Base-by-base conservation (phyloP, 2,329 filamentous ascomycete species). In the Parastagonospora nodorum region DNA sequence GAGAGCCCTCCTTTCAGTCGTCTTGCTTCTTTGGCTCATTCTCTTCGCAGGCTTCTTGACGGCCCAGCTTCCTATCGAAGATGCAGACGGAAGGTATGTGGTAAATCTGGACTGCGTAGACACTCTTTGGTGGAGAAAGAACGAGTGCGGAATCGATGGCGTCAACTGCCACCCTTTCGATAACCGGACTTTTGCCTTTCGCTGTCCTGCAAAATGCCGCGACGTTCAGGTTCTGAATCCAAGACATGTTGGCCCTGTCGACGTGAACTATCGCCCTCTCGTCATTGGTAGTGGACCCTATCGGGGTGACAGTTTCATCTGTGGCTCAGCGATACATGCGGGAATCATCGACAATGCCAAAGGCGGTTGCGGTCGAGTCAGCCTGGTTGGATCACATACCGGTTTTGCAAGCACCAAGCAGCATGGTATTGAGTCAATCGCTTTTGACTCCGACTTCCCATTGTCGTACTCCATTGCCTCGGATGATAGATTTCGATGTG, bases 261-360 rank as follows among this genome's bases (percentile, higher is more conserved):
- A 88, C 51, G 72, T 82, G 33, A 82, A 81, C 48, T 85, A 85
- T 60, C 76, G 75, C 29, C 77, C 76, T 5, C 66, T 85, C 1
- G 80, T 85, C 1, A 72, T 85, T 28, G 83, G 83, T 15, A 80
- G 81, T 3, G 81, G 85, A 0, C 76, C 88, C 3, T 97, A 97
- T 71, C 88, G 94, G n/a, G 91, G 90, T 4, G 92, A 96, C 73
- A 94, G 90, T 37, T 95, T 90, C 72, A 85, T 96, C 42, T 96
- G 92, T 68, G 87, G 85, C 51, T 82, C 91, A n/a, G 92, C 90
- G 29, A 88, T 96, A 41, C 92, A 96, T 68, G 85, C 90, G 1
- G 91, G 91, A 9, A 77, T 92, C 55, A 82, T 94, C 43, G 82
- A 82, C 28, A 83, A 90, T 63, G 74, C 78, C 0, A 77, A 81